phyloP scores from a whole-genome alignment of 805 yeast species.

The Starmera dryadoides region DNA sequence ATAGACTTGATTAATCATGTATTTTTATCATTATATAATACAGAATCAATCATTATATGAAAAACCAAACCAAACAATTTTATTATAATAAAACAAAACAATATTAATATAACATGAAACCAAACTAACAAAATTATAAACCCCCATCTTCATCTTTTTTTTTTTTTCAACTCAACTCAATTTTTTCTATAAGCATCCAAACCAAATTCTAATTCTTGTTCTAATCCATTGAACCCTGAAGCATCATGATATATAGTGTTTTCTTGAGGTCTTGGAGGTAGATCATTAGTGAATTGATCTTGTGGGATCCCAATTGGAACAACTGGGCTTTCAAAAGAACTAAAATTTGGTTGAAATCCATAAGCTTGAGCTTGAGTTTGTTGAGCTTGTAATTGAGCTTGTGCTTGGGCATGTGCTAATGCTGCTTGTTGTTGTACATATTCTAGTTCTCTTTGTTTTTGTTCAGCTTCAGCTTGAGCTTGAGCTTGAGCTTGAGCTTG shows the following conservation, averaged over 20 bases:
- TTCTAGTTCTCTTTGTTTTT: slow-evolving; percentile 6
- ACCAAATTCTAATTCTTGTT: slow-evolving; percentile 62
- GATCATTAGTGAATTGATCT: slow-evolving; percentile 34
- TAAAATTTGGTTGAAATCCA: slow-evolving; percentile 1
- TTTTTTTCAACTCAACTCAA: no score
- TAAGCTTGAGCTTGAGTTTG: slow-evolving; percentile 12
- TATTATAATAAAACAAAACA: no score
- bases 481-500: slow-evolving; percentile 10
- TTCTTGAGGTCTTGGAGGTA: slow-evolving; percentile 62
- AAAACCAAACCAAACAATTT: no score
- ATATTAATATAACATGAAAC: no score
- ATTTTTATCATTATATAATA: no score
- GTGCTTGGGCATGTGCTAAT: slow-evolving; percentile 4
- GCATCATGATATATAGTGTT: slow-evolving; percentile 20
- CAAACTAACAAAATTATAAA: no score
- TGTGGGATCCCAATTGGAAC: slow-evolving; percentile 43
- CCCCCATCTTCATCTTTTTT: no score
- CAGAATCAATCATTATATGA: no score
- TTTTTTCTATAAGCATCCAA: slow-evolving; percentile 32
- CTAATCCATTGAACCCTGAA: slow-evolving; percentile 36
- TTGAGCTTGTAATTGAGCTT: slow-evolving; percentile 8
- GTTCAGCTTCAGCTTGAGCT: slow-evolving; percentile 10
- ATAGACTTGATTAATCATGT: no score
- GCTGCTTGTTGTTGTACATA: slow-evolving; percentile 7
- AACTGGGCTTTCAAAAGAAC: slow-evolving; percentile 20